Conservation (phyloP, 179 eudicot species). For the Corrigiola litoralis region DNA sequence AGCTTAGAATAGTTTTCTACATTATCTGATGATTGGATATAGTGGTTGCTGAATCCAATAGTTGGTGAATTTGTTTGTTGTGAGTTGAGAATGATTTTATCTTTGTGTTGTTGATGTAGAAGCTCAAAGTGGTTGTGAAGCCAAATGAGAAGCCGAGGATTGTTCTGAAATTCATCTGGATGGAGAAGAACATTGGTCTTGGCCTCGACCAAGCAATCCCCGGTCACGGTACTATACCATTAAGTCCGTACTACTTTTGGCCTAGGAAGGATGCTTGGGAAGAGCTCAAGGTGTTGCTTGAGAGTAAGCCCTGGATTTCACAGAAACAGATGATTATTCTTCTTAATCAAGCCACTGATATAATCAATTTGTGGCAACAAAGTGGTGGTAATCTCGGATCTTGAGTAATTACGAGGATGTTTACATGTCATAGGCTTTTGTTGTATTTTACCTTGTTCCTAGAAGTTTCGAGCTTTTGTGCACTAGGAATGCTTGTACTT, state of each 20-base stretch:
- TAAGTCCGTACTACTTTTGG: slow-evolving; percentile 90
- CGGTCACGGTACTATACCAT: slow-evolving; percentile 75
- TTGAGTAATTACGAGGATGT: background rate
- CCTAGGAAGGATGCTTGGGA: slow-evolving; percentile 98
- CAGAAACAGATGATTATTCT: slow-evolving; percentile 90
- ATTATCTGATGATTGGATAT: background rate
- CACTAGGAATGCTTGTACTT: background rate
- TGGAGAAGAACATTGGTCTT: slow-evolving; percentile 92
- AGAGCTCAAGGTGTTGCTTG: slow-evolving; percentile 78
- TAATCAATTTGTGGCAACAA: slow-evolving; percentile 92
- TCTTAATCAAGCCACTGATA: slow-evolving; percentile 91
- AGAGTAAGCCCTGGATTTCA: slow-evolving; percentile 90
- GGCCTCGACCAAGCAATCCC: slow-evolving; percentile 66
- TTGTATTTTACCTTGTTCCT: slow-evolving; percentile 9
- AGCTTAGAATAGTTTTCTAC: background rate
- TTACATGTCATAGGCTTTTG: background rate
- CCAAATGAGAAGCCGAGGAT: slow-evolving; percentile 55
- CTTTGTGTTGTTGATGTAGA: slow-evolving; percentile 39
- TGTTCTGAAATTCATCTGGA: slow-evolving; percentile 86
- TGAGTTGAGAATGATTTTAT: slow-evolving; percentile 3
- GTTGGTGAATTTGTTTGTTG: background rate
- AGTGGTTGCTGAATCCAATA: background rate
- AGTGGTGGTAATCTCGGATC: slow-evolving; percentile 68
- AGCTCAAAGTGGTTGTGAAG: slow-evolving; percentile 60
- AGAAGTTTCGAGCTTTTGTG: background rate